These are phyloP conservation scores for Mycena filopes DNA, from an alignment of 768 basidiomycete genomes.

Conservation along the genomic window DNA sequence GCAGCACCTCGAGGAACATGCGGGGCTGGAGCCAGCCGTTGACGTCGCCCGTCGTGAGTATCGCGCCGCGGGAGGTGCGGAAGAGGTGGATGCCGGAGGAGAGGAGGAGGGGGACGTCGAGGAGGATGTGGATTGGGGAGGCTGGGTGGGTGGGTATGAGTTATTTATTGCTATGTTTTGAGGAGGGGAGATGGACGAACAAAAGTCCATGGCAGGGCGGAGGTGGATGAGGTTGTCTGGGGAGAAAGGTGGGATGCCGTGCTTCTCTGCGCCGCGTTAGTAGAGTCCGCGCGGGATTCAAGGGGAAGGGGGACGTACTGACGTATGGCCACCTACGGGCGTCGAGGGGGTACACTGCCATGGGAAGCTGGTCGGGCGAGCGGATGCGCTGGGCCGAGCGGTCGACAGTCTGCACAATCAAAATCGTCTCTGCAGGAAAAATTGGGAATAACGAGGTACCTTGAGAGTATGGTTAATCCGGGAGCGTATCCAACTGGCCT, in stretches of 20 bases:
- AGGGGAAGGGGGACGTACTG: not conserved
- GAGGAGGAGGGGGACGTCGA: slow-evolving; percentile 21
- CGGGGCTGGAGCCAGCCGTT: slow-evolving; percentile 16
- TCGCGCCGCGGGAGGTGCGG: not conserved
- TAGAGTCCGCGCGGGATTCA: not conserved
- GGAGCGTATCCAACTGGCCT: slow-evolving; percentile 42
- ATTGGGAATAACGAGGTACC: slow-evolving; percentile 2
- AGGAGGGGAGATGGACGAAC: not conserved
- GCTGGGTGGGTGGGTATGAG: not conserved
- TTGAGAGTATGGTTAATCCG: slow-evolving; percentile 35
- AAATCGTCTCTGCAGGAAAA: too few relatives aligned
- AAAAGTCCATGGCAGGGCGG: not conserved
- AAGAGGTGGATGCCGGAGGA: slow-evolving; percentile 18
- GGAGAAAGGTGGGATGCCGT: not conserved
- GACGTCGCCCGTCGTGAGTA: slow-evolving; percentile 26
- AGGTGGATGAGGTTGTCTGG: slow-evolving; percentile 22
- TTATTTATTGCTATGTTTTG: not conserved
- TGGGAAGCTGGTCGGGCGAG: not conserved
- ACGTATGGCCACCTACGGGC: not conserved
- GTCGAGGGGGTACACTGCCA: slow-evolving; percentile 10
- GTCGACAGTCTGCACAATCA: slow-evolving; percentile 4
- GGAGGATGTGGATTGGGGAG: slow-evolving; percentile 4
- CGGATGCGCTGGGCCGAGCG: not conserved
- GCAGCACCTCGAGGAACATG: slow-evolving; percentile 19
- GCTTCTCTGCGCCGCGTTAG: not conserved